phyloP scores from a whole-genome alignment of 1,139 yeast genomes.

The Protomyces inouyei region DNA sequence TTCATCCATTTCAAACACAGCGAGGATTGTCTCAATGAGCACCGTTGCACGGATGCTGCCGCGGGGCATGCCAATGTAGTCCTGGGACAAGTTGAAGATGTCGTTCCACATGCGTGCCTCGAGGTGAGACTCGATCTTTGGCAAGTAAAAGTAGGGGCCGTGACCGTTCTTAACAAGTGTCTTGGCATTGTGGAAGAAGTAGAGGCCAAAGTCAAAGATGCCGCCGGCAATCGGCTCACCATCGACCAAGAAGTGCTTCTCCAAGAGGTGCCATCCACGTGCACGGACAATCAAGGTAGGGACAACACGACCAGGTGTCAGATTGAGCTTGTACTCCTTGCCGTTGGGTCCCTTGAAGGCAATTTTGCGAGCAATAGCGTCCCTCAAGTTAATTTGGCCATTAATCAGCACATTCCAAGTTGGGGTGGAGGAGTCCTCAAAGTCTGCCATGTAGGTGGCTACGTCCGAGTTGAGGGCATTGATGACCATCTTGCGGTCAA shows the following conservation, averaged over 20 bases:
- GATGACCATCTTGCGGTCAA: conserved; percentile 63
- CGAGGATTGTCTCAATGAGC: conserved; percentile 68
- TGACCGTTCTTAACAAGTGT: conserved; percentile 57
- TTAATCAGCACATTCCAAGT: conserved; percentile 84
- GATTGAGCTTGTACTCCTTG: conserved; percentile 58
- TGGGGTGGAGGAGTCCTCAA: conserved; percentile 75
- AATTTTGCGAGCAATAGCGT: conserved; percentile 49
- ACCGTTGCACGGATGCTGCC: conserved; percentile 79
- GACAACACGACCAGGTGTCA: conserved; percentile 45
- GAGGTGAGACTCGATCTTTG: conserved; percentile 74
- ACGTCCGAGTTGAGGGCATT: conserved; percentile 65
- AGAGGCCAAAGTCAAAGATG: conserved; percentile 70
- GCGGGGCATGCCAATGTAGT: conserved; percentile 58
- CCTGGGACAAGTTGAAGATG: conserved; percentile 64
- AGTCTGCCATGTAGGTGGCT: conserved; percentile 70
- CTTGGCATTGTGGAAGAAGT: conserved; percentile 67
- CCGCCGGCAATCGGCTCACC: conserved; percentile 73
- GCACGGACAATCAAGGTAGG: conserved; percentile 81
- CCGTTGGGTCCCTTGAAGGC: conserved; percentile 55
- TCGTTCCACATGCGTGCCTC: conserved; percentile 80
- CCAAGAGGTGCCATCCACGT: conserved; percentile 81
- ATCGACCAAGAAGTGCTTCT: conserved; percentile 66
- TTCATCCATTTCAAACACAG: conserved; percentile 78
- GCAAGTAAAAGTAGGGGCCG: conserved; percentile 74
- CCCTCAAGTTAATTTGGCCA: conserved; percentile 90